Evolutionary conservation across 2,329 filamentous ascomycete genomes (phyloP).

Genomic region (Alternaria longipes): DNA sequence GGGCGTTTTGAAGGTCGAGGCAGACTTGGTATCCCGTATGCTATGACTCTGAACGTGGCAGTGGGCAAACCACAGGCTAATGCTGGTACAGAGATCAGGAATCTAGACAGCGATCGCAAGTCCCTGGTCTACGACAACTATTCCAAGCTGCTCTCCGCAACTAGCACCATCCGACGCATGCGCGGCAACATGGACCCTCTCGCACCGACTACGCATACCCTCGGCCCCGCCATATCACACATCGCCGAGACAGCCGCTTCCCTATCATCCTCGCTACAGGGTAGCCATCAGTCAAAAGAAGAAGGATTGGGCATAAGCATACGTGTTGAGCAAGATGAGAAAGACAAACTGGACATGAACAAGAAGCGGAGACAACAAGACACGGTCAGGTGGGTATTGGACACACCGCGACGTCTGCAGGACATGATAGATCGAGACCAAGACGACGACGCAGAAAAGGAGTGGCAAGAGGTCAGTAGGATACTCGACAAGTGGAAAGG

Average conservation of each 20-base stretch:
- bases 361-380: slow-evolving; percentile 58
- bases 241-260: slow-evolving; percentile 70
- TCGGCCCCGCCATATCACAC: slow-evolving; percentile 76
- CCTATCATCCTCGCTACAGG: slow-evolving; percentile 52
- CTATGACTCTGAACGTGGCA: neutral
- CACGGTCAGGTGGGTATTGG: slow-evolving; percentile 70
- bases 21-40: slow-evolving; percentile 67
- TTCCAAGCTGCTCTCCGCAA: slow-evolving; percentile 94
- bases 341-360: slow-evolving; percentile 35
- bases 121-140: slow-evolving; percentile 98
- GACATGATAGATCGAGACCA: slow-evolving; percentile 67
- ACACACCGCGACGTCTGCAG: slow-evolving; percentile 67
- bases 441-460: slow-evolving; percentile 65
- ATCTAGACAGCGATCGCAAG: slow-evolving; percentile 94
- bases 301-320: slow-evolving; percentile 39
- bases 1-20: slow-evolving; percentile 75
- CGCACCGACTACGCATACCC: slow-evolving; percentile 75
- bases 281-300: slow-evolving; percentile 31
- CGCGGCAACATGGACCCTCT: slow-evolving; percentile 81
- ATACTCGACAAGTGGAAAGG: slow-evolving; percentile 56
- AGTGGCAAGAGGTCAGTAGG: slow-evolving; percentile 56
- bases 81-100: slow-evolving; percentile 72
- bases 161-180: slow-evolving; percentile 94
- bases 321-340: slow-evolving; percentile 29
- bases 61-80: slow-evolving; percentile 2